Conservation (phyloP, 148 eudicot genomes). For the Gaultheria prostrata region DNA sequence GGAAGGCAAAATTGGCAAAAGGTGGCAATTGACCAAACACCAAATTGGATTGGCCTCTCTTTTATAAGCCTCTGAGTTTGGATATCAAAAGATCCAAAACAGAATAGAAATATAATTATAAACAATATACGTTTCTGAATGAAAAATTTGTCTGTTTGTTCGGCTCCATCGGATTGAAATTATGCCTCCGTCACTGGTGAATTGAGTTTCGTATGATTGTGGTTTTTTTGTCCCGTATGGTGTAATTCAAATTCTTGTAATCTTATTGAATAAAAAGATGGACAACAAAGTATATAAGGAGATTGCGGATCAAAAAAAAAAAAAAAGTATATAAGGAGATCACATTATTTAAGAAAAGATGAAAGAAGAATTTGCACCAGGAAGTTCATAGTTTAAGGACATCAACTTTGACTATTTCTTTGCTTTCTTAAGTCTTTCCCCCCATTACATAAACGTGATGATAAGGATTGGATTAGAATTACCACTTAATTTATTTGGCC, state of each 20-base stretch:
- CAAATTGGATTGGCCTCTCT: too few species aligned
- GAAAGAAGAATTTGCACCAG: neutral
- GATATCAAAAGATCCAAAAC: neutral
- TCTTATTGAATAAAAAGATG: too few species aligned
- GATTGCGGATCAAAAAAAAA: too few species aligned
- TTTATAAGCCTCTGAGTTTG: too few species aligned
- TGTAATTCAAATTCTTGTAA: too few species aligned
- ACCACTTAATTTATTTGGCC: too few species aligned
- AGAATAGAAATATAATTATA: neutral
- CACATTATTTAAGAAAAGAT: neutral
- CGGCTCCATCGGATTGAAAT: neutral
- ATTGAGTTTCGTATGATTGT: too few species aligned
- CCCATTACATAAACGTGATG: neutral
- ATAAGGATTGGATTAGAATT: neutral
- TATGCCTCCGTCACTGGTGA: fast-evolving
- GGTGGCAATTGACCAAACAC: too few species aligned
- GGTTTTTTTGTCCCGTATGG: too few species aligned
- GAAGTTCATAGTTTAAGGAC: neutral
- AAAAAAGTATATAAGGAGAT: too few species aligned
- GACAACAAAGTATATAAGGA: too few species aligned
- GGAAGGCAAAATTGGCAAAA: too few species aligned
- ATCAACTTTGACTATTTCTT: neutral
- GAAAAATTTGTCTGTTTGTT: neutral
- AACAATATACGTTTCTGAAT: neutral
- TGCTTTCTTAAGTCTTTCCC: neutral